These are phyloP conservation scores for Irpex lacteus DNA, from an alignment of 1,284 basidiomycete genomes.

Conservation along the genomic window DNA sequence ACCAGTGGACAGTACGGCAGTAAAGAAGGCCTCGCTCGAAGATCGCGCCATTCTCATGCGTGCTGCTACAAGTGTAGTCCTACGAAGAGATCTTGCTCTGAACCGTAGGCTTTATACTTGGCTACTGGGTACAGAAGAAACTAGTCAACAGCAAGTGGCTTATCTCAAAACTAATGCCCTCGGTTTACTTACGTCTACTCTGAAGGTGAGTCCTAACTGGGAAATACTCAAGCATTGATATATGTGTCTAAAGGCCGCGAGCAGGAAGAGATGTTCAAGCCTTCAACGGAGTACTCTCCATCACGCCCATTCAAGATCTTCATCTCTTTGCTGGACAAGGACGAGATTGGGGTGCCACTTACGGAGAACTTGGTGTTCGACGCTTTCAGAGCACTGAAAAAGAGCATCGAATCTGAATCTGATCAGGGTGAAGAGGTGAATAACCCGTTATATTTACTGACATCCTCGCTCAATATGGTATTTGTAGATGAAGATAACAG, in stretches of 20 bases:
- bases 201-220: slow-evolving; percentile 48
- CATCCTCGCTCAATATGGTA: neutral
- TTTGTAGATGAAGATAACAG: slow-evolving; percentile 75
- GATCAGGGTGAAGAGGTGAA: slow-evolving; percentile 66
- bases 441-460: slow-evolving; percentile 34
- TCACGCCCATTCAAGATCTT: slow-evolving; percentile 94
- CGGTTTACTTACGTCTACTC: slow-evolving; percentile 62
- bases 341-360: slow-evolving; percentile 87
- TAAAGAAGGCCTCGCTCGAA: slow-evolving; percentile 61
- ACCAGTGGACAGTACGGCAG: slow-evolving; percentile 66
- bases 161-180: slow-evolving; percentile 73
- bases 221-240: neutral
- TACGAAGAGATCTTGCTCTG: slow-evolving; percentile 89
- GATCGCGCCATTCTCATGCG: slow-evolving; percentile 79
- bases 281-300: slow-evolving; percentile 68
- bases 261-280: slow-evolving; percentile 73
- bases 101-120: slow-evolving; percentile 93
- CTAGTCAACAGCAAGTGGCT: slow-evolving; percentile 65
- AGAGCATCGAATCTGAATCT: slow-evolving; percentile 46
- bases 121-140: slow-evolving; percentile 84
- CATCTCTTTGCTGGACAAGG: slow-evolving; percentile 93
- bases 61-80: slow-evolving; percentile 78
- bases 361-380: slow-evolving; percentile 82
- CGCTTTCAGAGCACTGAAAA: slow-evolving; percentile 69
- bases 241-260: neutral